Percentiles rank a stretch among this genome's conserved stretches.
These are phyloP conservation scores for Dryas octopetala DNA, from an alignment of 306 rosid genomes.

Conservation along the genomic window DNA sequence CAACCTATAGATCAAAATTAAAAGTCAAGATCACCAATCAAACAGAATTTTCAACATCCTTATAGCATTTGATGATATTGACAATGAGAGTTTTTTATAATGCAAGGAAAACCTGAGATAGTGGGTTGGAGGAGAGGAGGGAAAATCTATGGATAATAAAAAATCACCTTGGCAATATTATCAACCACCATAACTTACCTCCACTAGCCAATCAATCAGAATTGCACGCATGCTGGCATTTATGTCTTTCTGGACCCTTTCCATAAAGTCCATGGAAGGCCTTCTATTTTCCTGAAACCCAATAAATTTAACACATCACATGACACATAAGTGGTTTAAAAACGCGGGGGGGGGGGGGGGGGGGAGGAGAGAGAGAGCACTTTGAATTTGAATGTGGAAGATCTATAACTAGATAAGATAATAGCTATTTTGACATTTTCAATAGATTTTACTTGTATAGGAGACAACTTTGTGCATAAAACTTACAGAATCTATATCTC, in stretches of 20 bases:
- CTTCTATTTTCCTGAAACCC: conserved; percentile 29
- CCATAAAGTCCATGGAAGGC: conserved; percentile 29
- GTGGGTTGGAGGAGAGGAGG: background rate
- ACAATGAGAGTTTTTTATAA: background rate
- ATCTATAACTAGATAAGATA: background rate
- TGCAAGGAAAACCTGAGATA: conserved; percentile 1
- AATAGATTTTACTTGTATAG: background rate
- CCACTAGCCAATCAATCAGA: conserved; percentile 38
- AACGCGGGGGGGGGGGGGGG: background rate
- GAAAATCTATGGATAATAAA: conserved; percentile 9
- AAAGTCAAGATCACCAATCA: conserved; percentile 9
- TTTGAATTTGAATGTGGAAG: background rate
- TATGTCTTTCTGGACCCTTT: conserved; percentile 29
- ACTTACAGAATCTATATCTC: background rate
- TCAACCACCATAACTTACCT: conserved; percentile 23
- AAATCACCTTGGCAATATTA: conserved; percentile 14
- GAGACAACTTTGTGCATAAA: background rate
- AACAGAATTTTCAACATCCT: background rate
- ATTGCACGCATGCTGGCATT: conserved; percentile 32
- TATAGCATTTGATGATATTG: background rate
- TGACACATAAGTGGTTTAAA: background rate
- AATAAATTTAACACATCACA: background rate
- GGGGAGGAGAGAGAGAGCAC: background rate
- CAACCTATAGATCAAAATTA: conserved; percentile 46
- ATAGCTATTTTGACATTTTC: background rate